These are phyloP conservation scores for Nothophytophthora sp. DNA, from an alignment of 352 stramenopile genomes.

Conservation along the genomic window DNA sequence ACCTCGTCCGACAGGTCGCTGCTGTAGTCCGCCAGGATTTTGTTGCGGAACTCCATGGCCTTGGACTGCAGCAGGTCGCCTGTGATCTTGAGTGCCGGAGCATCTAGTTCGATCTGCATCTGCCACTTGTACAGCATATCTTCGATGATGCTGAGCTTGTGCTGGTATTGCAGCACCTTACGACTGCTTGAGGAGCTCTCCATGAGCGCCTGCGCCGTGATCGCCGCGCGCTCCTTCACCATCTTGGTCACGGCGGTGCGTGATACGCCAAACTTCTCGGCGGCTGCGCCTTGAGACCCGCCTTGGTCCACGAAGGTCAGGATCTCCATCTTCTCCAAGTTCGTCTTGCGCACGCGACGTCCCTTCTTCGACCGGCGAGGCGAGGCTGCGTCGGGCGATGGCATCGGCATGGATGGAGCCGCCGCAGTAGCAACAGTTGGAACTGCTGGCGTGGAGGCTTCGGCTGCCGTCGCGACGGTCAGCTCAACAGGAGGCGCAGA, in stretches of 20 bases:
- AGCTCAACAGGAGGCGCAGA: not conserved
- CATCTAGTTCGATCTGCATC: constrained; percentile 73
- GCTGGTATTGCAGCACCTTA: constrained; percentile 84
- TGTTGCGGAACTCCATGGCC: constrained; percentile 82
- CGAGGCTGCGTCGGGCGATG: not conserved
- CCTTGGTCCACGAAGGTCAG: constrained; percentile 78
- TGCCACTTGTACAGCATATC: constrained; percentile 89
- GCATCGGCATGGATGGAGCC: not conserved
- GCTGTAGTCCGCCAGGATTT: constrained; percentile 74
- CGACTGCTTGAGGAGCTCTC: constrained; percentile 65
- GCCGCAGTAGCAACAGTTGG: not conserved
- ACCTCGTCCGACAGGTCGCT: constrained; percentile 70
- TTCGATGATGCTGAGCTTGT: constrained; percentile 85
- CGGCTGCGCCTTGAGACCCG: constrained; percentile 71
- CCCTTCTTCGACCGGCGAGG: constrained; percentile 34
- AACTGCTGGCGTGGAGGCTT: not conserved
- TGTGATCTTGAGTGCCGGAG: constrained; percentile 68
- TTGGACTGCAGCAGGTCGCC: constrained; percentile 78
- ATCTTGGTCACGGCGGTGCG: constrained; percentile 86
- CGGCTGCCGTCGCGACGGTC: not conserved
- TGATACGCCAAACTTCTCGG: constrained; percentile 82
- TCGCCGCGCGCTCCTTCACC: constrained; percentile 82
- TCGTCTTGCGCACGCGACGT: constrained; percentile 75
- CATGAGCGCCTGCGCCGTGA: constrained; percentile 65
- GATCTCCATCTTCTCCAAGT: constrained; percentile 86